These are phyloP conservation scores for Pseudoperonospora humuli DNA, from an alignment of 352 stramenopile genomes.

Conservation along the genomic window DNA sequence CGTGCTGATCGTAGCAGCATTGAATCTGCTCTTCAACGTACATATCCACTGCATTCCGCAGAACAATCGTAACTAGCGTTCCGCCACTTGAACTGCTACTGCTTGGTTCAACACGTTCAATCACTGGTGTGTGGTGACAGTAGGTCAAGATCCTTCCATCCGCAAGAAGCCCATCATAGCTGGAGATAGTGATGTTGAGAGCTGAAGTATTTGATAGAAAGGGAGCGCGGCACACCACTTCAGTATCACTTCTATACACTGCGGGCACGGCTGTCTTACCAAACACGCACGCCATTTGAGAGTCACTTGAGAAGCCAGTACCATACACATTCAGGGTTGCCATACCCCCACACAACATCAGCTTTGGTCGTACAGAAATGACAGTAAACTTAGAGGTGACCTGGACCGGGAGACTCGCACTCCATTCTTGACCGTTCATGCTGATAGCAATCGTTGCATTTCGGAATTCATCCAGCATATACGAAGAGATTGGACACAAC, in stretches of 20 bases:
- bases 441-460: constrained; percentile 27
- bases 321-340: constrained; percentile 23
- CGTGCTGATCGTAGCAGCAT: constrained; percentile 25
- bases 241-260: constrained; percentile 21
- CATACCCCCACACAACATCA: constrained; percentile 12
- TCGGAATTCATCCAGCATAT: not conserved
- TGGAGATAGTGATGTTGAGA: constrained; percentile 23
- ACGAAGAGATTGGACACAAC: constrained; percentile 16
- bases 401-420: constrained; percentile 3
- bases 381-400: constrained; percentile 20
- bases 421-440: constrained; percentile 46
- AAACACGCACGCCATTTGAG: constrained; percentile 34
- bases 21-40: constrained; percentile 3
- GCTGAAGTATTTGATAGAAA: constrained; percentile 6
- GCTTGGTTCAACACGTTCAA: constrained; percentile 17
- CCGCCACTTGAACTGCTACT: constrained; percentile 10
- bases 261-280: constrained; percentile 20
- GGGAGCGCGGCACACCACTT: constrained; percentile 25
- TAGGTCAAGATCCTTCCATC: constrained; percentile 6
- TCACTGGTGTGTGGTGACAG: constrained; percentile 14
- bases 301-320: constrained; percentile 28
- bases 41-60: constrained; percentile 7
- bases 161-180: constrained; percentile 25
- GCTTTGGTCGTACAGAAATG: constrained; percentile 12
- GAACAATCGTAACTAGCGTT: constrained; percentile 9